These are phyloP conservation scores for Saccharomyces hybrid DNA, from an alignment of 1,139 yeast genomes.

Conservation along the genomic window DNA sequence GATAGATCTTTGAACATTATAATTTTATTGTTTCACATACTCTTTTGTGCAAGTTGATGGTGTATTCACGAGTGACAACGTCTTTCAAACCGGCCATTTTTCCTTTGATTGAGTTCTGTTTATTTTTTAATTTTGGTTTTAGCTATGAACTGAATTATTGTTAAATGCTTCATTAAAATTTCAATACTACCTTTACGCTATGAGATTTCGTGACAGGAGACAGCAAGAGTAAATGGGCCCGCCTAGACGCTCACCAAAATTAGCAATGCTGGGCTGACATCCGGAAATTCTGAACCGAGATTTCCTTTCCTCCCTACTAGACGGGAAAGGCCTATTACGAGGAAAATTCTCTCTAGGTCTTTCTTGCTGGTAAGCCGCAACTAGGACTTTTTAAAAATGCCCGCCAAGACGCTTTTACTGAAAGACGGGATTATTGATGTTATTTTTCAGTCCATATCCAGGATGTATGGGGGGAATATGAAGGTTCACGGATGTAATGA, in stretches of 20 bases:
- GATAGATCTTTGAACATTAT: not conserved
- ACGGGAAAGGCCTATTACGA: not conserved
- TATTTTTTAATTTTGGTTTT: not conserved
- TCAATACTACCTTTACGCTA: conserved; percentile 8
- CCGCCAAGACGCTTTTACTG: not conserved
- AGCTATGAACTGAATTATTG: too few relatives aligned
- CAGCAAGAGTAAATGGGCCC: not conserved
- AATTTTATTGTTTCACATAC: conserved; percentile 46
- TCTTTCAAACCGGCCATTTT: conserved; percentile 93
- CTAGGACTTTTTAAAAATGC: not conserved
- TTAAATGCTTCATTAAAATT: not conserved
- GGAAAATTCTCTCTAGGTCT: not conserved
- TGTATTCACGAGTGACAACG: conserved; percentile 34
- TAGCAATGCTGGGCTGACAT: too few relatives aligned
- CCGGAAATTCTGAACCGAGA: not conserved
- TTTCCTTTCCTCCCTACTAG: not conserved
- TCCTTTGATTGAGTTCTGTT: conserved; percentile 36
- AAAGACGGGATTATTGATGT: not conserved
- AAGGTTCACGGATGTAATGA: not conserved
- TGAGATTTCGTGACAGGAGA: not conserved
- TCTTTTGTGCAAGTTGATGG: conserved; percentile 47
- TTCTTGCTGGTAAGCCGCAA: not conserved
- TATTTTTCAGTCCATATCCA: not conserved
- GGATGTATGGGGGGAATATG: not conserved
- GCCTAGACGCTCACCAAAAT: not conserved